Evolutionary conservation across 1,284 basidiomycete genomes (phyloP), one percentile per base, ranked within the genome.

Genomic region (Ustilago trichophora): DNA sequence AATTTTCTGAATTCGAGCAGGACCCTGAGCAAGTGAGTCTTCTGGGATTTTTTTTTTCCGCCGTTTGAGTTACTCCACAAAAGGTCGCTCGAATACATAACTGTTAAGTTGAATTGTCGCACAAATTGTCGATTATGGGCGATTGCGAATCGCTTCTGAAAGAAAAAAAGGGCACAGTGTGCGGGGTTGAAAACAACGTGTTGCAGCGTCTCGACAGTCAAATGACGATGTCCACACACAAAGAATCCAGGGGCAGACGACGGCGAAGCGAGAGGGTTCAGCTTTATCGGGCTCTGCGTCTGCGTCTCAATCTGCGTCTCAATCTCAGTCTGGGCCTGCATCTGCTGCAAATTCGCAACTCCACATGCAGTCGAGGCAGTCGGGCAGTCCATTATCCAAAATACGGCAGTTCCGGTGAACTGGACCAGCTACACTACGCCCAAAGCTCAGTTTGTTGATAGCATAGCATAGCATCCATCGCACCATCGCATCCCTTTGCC

Each of bases 371-470:
- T 25, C 38, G 4, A 41, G 32, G 46, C 42, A 38, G 18, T 34
- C 35, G 18, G 46, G 50, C 46, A 40, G 42, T 51, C 33, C 42
- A 55, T 50, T 42, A 50, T 62, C 58, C 48, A 46, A n/a, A 55
- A 55, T 36, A 49, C 37, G 41, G 49, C 56, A 52, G 26, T 36
- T 32, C 16, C 36, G 19, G n/a, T 40, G 43, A 29, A 19, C 51
- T 49, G 33, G 33, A 33, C 24, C 27, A 35, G 24, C 32, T 18
- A 22, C 41, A 31, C n/a, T 16, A 22, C 13, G 11, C 13, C 12
- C 25, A 1, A 13, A 24, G 36, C 36, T 37, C 4, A 27, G 26
- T 29, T 16, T 13, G 8, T 31, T 7, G 27, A 29, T n/a, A n/a
- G n/a, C n/a, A n/a, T n/a, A n/a, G n/a, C n/a, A n/a, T n/a, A n/a